Conservation (phyloP, 169 alveolate genomes). For the Plasmodium gaboni region DNA sequence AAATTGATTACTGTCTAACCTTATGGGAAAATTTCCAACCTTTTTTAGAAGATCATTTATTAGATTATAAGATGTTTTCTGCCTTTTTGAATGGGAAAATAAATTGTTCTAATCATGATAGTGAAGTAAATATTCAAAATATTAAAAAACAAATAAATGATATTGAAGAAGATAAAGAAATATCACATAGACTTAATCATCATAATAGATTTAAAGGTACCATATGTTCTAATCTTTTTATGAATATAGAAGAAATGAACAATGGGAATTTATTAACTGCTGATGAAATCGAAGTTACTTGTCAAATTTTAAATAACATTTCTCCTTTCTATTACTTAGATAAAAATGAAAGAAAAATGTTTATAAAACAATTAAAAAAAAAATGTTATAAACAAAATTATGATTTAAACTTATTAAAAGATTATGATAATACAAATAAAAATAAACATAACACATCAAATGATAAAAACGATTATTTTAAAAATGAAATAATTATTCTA, state of each 20-base stretch:
- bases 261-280: slow-evolving; percentile 24
- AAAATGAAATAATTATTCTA: slow-evolving; percentile 26
- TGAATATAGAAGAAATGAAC: slow-evolving; percentile 5
- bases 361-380: slow-evolving; percentile 36
- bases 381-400: slow-evolving; percentile 30
- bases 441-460: not conserved
- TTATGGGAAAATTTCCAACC: slow-evolving; percentile 51
- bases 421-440: not conserved
- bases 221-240: slow-evolving; percentile 26
- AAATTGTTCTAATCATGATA: slow-evolving; percentile 3
- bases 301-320: slow-evolving; percentile 17
- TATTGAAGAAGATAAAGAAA: slow-evolving; percentile 19
- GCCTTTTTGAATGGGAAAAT: slow-evolving; percentile 63
- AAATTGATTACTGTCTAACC: slow-evolving; percentile 24
- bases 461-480: not conserved
- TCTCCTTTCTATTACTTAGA: slow-evolving; percentile 42
- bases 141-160: slow-evolving; percentile 19
- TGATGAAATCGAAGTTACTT: slow-evolving; percentile 62
- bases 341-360: slow-evolving; percentile 62
- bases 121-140: slow-evolving; percentile 13
- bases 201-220: slow-evolving; percentile 45
- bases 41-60: slow-evolving; percentile 41
- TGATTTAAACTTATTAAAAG: slow-evolving; percentile 16
- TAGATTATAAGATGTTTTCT: slow-evolving; percentile 62
- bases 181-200: not conserved